Evolutionary conservation across 2,329 filamentous ascomycete species (phyloP).

Genomic region (Aureobasidium sp.): DNA sequence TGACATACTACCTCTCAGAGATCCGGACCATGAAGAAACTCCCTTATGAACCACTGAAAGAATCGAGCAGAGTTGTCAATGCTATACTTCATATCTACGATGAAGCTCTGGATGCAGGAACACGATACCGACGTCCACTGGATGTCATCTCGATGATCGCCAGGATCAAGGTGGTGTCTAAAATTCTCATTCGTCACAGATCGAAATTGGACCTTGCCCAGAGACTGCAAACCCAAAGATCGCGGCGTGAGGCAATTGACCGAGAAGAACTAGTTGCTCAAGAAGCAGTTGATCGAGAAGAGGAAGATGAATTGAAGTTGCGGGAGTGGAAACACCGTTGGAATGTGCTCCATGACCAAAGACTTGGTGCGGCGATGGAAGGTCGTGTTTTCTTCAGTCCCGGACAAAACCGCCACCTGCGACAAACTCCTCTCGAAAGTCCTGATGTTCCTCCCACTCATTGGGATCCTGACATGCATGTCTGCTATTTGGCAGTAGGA

Average conservation of each 20-base stretch:
- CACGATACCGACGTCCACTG: neutral
- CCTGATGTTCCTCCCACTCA: neutral
- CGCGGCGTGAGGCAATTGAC: neutral
- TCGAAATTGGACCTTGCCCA: neutral
- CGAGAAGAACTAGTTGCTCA: neutral
- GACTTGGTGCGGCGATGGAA: constrained; percentile 2
- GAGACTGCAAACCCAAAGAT: neutral
- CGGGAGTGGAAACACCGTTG: neutral
- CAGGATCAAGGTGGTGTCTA: neutral
- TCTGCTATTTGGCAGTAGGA: constrained; percentile 10
- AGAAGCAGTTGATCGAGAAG: neutral
- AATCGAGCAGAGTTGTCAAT: neutral
- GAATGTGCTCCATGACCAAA: constrained; percentile 3
- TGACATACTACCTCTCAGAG: neutral
- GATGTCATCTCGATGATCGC: neutral
- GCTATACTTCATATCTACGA: neutral
- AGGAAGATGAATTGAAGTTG: neutral
- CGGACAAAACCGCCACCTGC: neutral
- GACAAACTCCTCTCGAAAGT: neutral
- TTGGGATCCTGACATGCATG: neutral
- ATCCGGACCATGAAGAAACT: neutral
- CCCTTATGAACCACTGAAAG: neutral
- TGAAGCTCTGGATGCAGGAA: neutral
- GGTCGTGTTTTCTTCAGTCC: neutral
- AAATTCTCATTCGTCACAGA: neutral